These are phyloP conservation scores for Mortierella sp. DNA, from an alignment of 371 early-diverging fungal genomes.

Conservation along the genomic window DNA sequence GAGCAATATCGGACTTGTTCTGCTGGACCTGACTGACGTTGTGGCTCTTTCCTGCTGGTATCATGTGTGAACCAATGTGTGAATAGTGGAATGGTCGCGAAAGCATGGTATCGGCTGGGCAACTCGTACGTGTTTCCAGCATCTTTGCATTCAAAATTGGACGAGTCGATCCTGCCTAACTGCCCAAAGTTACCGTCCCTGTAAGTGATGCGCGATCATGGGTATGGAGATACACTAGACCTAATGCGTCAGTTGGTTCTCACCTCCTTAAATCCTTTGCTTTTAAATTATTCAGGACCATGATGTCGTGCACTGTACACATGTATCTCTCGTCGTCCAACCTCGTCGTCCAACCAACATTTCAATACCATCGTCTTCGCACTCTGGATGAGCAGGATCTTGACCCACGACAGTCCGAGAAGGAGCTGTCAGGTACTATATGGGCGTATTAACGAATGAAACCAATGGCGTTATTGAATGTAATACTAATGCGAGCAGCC, in stretches of 20 bases:
- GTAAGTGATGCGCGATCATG: constrained; percentile 16
- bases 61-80: neutral
- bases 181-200: constrained; percentile 40
- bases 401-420: constrained; percentile 15
- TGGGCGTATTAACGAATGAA: no score
- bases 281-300: constrained; percentile 32
- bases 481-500: no score
- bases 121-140: constrained; percentile 44
- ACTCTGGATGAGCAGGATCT: constrained; percentile 24
- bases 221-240: neutral
- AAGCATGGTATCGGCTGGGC: constrained; percentile 48
- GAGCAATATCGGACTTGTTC: no score
- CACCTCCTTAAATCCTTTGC: no score
- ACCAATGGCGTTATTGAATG: no score
- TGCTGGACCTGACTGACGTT: no score
- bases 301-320: constrained; percentile 40
- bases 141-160: constrained; percentile 34
- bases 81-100: constrained; percentile 37
- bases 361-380: constrained; percentile 45
- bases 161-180: constrained; percentile 35
- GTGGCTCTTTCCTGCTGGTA: no score
- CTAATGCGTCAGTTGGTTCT: no score
- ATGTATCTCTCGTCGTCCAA: constrained; percentile 46
- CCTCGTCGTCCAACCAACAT: constrained; percentile 45
- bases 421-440: constrained; percentile 25